phyloP scores from a whole-genome alignment of 2,329 filamentous ascomycete species.

The Pestalotiopsis sp. region DNA sequence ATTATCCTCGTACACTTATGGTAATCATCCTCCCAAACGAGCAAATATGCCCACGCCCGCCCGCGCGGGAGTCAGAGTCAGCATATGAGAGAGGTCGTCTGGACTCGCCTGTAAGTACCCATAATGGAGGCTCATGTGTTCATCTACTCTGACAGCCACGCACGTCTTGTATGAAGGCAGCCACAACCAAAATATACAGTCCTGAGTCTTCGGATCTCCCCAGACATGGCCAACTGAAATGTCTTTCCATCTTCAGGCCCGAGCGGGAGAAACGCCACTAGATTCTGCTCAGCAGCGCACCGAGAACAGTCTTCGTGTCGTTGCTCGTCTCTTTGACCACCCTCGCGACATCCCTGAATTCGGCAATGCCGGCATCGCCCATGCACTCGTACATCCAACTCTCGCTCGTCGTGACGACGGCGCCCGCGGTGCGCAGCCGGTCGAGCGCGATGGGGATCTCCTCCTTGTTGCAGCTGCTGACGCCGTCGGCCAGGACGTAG shows the following conservation, averaged over 20 bases:
- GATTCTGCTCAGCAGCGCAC: constrained; percentile 66
- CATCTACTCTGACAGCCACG: no score
- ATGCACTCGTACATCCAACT: constrained; percentile 87
- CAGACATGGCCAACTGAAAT: background rate
- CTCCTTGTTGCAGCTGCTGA: constrained; percentile 82
- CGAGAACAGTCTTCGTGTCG: constrained; percentile 71
- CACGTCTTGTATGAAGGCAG: no score
- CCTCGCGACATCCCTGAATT: constrained; percentile 74
- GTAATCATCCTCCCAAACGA: no score
- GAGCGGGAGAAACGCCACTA: background rate
- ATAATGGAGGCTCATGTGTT: no score
- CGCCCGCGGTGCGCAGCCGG: constrained; percentile 75
- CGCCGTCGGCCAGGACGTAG: constrained; percentile 86
- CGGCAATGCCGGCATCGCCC: constrained; percentile 74
- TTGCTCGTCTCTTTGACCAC: constrained; percentile 78
- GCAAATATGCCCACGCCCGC: no score
- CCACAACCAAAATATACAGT: background rate
- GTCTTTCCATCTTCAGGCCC: background rate
- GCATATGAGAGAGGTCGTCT: no score
- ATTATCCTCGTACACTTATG: no score
- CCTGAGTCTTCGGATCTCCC: background rate
- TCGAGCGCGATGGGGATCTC: constrained; percentile 81
- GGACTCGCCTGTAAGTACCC: no score
- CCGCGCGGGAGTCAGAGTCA: no score
- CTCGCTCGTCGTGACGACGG: constrained; percentile 83